A percentile compares a stretch with the other conserved stretches of the same genome.
Conservation (phyloP, 2,329 filamentous ascomycete species). For the Canariomyces notabilis region DNA sequence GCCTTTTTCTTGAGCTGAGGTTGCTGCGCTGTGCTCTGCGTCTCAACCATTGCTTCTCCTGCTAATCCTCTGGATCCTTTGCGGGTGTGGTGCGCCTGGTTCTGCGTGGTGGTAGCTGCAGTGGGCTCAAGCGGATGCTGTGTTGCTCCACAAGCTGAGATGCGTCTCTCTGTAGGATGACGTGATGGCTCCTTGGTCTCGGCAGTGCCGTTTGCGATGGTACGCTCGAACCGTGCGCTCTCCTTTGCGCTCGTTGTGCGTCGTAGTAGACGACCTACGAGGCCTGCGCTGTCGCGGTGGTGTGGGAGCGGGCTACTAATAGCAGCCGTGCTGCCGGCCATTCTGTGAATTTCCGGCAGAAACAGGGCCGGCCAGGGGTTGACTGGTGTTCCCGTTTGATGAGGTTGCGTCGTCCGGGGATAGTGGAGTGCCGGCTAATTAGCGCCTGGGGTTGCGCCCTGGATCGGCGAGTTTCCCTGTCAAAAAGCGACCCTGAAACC, state of each 20-base stretch:
- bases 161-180: background rate
- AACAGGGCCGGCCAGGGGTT: background rate
- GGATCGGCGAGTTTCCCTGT: background rate
- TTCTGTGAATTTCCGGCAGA: constrained; percentile 3
- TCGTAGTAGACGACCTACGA: constrained; percentile 14
- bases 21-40: constrained; percentile 8
- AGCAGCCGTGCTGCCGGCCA: constrained; percentile 4
- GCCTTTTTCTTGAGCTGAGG: constrained; percentile 20
- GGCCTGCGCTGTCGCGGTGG: constrained; percentile 4
- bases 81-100: constrained; percentile 9
- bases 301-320: constrained; percentile 16
- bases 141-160: background rate
- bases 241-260: constrained; percentile 9
- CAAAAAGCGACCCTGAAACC: constrained; percentile 10
- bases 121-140: background rate
- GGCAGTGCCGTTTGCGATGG: background rate
- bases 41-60: constrained; percentile 1
- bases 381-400: background rate
- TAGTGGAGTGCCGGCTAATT: background rate
- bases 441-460: background rate
- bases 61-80: background rate
- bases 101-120: constrained; percentile 7
- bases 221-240: background rate
- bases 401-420: background rate
- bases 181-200: background rate